These are phyloP conservation scores for Capillidium heterosporum DNA, from an alignment of 371 early-diverging fungal genomes.

Conservation along the genomic window DNA sequence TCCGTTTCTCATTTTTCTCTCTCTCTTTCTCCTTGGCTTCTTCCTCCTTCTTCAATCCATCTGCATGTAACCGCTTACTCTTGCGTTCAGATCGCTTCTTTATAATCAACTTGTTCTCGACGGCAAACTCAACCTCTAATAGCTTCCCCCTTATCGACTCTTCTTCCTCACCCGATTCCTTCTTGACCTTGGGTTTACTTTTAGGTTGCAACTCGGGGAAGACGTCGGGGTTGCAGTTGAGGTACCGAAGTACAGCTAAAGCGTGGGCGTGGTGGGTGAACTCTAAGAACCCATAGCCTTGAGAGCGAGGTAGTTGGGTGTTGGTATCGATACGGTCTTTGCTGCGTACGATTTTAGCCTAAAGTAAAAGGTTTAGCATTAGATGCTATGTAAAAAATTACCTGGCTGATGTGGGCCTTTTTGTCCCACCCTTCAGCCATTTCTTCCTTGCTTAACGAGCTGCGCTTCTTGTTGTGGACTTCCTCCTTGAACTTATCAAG, in stretches of 20 bases:
- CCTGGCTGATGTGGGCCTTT: conserved; percentile 39
- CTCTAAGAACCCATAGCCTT: conserved; percentile 89
- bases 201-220: conserved; percentile 39
- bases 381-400: neutral
- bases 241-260: conserved; percentile 70
- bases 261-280: conserved; percentile 74
- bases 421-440: conserved; percentile 53
- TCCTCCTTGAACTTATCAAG: conserved; percentile 66
- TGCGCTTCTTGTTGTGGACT: conserved; percentile 38
- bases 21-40: neutral
- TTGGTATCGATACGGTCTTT: conserved; percentile 53
- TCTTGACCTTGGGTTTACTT: conserved; percentile 9
- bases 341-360: conserved; percentile 66
- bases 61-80: conserved; percentile 1
- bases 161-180: neutral
- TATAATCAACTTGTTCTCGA: conserved; percentile 72
- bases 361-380: neutral
- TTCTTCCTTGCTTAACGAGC: conserved; percentile 48
- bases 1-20: neutral
- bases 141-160: conserved; percentile 8
- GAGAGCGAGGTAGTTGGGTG: conserved; percentile 44
- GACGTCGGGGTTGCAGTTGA: conserved; percentile 68
- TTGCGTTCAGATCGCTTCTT: conserved; percentile 39
- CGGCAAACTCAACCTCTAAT: conserved; percentile 74
- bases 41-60: neutral